Conservation (phyloP, 495 filamentous ascomycete genomes). For the Xanthoparmelia taractica region DNA sequence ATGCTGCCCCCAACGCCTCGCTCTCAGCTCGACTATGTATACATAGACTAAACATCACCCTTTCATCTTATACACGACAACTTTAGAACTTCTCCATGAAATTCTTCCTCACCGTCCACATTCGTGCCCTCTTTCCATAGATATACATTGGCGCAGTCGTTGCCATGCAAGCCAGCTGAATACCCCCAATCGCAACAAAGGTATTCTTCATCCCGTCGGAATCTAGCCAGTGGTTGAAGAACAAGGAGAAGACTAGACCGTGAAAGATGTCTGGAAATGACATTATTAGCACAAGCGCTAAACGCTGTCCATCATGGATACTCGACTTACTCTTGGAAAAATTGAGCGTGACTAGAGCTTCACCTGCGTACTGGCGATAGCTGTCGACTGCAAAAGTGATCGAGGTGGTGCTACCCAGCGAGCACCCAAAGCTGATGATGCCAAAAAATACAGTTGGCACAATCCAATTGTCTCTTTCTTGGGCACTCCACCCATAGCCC, state of each 20-base stretch:
- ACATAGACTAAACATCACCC: neutral
- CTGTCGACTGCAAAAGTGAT: constrained; percentile 94
- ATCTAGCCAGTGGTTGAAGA: constrained; percentile 81
- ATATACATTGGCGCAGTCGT: constrained; percentile 92
- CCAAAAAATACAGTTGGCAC: constrained; percentile 93
- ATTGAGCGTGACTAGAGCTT: constrained; percentile 90
- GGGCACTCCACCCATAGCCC: constrained; percentile 87
- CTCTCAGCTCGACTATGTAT: constrained; percentile 11
- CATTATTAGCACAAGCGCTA: constrained; percentile 3
- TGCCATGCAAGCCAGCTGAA: constrained; percentile 68
- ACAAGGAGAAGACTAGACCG: constrained; percentile 81
- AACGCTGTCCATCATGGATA: neutral
- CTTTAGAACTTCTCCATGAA: constrained; percentile 78
- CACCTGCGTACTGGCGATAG: constrained; percentile 89
- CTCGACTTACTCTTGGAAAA: constrained; percentile 69
- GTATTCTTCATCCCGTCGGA: constrained; percentile 67
- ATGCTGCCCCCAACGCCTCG: constrained; percentile 9
- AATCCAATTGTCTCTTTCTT: constrained; percentile 70
- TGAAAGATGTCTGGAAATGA: constrained; percentile 64
- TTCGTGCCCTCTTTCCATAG: constrained; percentile 85
- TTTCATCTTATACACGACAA: neutral
- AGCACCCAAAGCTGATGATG: constrained; percentile 86
- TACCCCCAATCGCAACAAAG: constrained; percentile 76
- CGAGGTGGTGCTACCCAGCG: constrained; percentile 82
- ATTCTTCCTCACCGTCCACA: constrained; percentile 89